Base-by-base conservation (phyloP, 202 grass and related monocot species). In the Hordeum pubiflorum region DNA sequence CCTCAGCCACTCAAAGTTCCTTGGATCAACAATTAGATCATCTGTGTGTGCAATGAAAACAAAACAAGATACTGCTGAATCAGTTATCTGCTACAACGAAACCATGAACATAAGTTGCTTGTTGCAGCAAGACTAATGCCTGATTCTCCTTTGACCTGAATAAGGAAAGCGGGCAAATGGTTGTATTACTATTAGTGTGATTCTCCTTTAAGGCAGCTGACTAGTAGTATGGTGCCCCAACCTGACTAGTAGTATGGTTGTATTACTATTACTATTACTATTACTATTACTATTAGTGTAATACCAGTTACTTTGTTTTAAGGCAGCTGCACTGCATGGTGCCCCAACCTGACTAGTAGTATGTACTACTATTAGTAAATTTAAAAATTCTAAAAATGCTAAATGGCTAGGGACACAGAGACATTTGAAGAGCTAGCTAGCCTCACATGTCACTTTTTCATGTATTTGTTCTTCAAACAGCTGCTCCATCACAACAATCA, bases 21-120 rank as follows among this genome's bases (percentile, higher is more conserved):
- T 94, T 88, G 95, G 95, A 75, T 98, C 95, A 81, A 98, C 89
- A 88, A 98, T 75, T 76, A 98, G 83, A 91, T 98, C 95, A 89
- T 93, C 95, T 98, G 81, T 32, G 40, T 73, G 63, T 61, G 29
- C 13, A 81, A 86, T 67, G 43, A 50, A 62, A 72, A 14, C 67
- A 64, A 46, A 39, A 24, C 24, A 26, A 26, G 24, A 26, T 26
- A 26, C 24, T 26, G 24, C 24, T 26, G 24, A 26, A 26, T 26
- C 24, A 26, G 24, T 26, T 26, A 26, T 26, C 24, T 26, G 24
- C 24, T 26, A 26, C 24, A 26, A 26, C 24, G 24, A 26, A 26
- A 26, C 24, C 24, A 26, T 26, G 24, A 26, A 26, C 24, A 26
- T 26, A 26, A 26, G 24, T 26, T 26, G 24, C 24, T 26, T 26